These are phyloP conservation scores for Diaporthe citrichinensis DNA, from an alignment of 2,329 filamentous ascomycete species.

Conservation along the genomic window DNA sequence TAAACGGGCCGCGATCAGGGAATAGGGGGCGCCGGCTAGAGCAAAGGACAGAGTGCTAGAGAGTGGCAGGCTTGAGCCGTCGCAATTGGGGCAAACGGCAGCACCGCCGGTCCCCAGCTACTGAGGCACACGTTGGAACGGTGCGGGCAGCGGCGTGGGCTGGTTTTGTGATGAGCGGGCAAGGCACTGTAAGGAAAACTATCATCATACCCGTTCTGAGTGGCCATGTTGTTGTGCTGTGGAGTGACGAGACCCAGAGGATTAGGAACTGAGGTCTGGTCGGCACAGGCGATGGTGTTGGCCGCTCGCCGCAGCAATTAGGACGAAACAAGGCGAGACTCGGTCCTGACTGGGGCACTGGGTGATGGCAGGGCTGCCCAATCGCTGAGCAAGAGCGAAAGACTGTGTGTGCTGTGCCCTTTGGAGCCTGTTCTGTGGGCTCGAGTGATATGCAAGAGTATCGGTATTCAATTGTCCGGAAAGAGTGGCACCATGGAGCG, in stretches of 20 bases:
- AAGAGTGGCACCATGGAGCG: slow-evolving; percentile 31
- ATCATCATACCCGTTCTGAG: slow-evolving; percentile 51
- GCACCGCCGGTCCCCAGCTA: slow-evolving; percentile 1
- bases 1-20: slow-evolving; percentile 8
- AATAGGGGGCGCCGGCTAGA: slow-evolving; percentile 26
- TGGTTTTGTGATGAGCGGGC: slow-evolving; percentile 15
- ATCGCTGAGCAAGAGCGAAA: slow-evolving; percentile 1
- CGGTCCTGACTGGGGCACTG: slow-evolving; percentile 22
- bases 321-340: slow-evolving; percentile 34
- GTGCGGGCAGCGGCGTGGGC: slow-evolving; percentile 1
- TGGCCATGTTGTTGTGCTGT: slow-evolving; percentile 50
- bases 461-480: slow-evolving; percentile 23
- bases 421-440: slow-evolving; percentile 8
- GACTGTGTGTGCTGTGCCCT: background rate
- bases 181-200: slow-evolving; percentile 31
- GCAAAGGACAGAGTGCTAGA: slow-evolving; percentile 17
- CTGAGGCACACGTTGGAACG: slow-evolving; percentile 12
- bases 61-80: background rate
- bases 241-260: slow-evolving; percentile 31
- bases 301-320: slow-evolving; percentile 35
- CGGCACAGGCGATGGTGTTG: slow-evolving; percentile 24
- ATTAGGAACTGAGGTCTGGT: slow-evolving; percentile 13
- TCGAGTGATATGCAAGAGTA: slow-evolving; percentile 13
- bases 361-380: slow-evolving; percentile 23
- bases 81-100: slow-evolving; percentile 25